Conservation (phyloP, 768 basidiomycete genomes). For the Leucocoprinus leucothites region DNA sequence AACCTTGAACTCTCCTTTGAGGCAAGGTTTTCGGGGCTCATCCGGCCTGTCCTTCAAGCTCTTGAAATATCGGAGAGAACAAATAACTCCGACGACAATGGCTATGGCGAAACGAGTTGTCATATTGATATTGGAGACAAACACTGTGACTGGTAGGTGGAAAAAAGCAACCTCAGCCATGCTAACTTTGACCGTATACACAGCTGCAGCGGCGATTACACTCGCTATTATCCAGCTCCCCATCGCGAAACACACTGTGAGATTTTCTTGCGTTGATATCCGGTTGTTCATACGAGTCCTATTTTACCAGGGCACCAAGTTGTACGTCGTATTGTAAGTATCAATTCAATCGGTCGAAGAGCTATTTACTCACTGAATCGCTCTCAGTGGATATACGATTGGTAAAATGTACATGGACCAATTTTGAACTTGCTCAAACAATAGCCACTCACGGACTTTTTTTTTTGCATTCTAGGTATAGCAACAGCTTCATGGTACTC, state of each 20-base stretch:
- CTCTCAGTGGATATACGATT: slow-evolving; percentile 1
- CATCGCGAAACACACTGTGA: too few relatives aligned
- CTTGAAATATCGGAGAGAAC: neutral
- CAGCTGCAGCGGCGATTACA: slow-evolving; percentile 5
- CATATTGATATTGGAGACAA: neutral
- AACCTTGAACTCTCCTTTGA: too few relatives aligned
- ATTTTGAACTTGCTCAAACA: neutral
- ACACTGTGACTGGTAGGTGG: neutral
- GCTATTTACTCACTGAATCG: neutral
- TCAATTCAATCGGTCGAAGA: neutral
- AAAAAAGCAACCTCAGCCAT: too few relatives aligned
- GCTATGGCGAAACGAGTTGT: neutral
- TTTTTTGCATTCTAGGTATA: neutral
- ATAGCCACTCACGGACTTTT: neutral
- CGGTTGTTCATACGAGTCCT: too few relatives aligned
- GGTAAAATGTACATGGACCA: neutral
- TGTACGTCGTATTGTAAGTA: neutral
- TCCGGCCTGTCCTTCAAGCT: neutral
- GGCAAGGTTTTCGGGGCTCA: too few relatives aligned
- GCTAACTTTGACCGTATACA: neutral
- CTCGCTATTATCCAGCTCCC: neutral
- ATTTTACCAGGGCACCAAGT: neutral
- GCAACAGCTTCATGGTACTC: slow-evolving; percentile 12
- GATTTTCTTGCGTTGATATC: too few relatives aligned
- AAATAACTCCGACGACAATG: neutral